These are phyloP conservation scores for Chondrus crispus DNA, from an alignment of 23 red algal genomes.

Conservation along the genomic window DNA sequence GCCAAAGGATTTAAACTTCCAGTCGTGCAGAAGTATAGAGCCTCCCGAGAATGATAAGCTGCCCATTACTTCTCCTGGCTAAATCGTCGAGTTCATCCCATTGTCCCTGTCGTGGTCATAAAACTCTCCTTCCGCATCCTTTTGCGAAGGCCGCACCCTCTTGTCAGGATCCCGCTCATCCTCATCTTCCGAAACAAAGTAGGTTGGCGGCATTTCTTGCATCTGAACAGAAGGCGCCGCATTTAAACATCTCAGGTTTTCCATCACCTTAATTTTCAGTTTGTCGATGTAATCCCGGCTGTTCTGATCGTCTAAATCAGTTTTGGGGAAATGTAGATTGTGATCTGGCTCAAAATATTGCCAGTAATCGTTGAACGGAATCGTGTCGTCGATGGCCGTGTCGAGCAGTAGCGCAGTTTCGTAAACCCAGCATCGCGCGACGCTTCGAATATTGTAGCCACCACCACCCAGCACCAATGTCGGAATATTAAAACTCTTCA, in stretches of 20 bases:
- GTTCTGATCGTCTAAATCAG: conserved; percentile 86
- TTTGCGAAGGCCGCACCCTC: neutral
- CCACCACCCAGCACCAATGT: conserved; percentile 92
- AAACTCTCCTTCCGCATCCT: conserved; percentile 59
- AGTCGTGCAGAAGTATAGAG: too few relatives aligned
- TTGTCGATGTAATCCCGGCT: conserved; percentile 88
- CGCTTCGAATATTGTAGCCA: conserved; percentile 96
- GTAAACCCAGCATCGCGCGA: conserved; percentile 96
- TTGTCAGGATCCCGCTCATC: conserved; percentile 68
- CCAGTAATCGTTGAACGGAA: conserved; percentile 99
- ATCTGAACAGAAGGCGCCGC: conserved; percentile 93
- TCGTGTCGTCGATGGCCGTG: conserved; percentile 70
- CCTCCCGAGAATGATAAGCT: too few relatives aligned
- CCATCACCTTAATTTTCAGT: conserved; percentile 92
- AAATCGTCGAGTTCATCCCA: conserved; percentile 23
- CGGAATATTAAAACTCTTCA: conserved; percentile 84
- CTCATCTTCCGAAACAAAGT: conserved; percentile 48
- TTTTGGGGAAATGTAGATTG: conserved; percentile 83
- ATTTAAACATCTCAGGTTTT: conserved; percentile 80
- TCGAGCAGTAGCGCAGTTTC: conserved; percentile 89
- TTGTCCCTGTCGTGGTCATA: conserved; percentile 58
- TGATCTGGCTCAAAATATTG: conserved; percentile 98
- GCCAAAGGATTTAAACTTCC: too few relatives aligned
- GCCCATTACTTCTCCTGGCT: too few relatives aligned
- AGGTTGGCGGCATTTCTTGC: conserved; percentile 91